phyloP scores from a whole-genome alignment of 805 yeast genomes.

The Wickerhamomyces rabaulensis region DNA sequence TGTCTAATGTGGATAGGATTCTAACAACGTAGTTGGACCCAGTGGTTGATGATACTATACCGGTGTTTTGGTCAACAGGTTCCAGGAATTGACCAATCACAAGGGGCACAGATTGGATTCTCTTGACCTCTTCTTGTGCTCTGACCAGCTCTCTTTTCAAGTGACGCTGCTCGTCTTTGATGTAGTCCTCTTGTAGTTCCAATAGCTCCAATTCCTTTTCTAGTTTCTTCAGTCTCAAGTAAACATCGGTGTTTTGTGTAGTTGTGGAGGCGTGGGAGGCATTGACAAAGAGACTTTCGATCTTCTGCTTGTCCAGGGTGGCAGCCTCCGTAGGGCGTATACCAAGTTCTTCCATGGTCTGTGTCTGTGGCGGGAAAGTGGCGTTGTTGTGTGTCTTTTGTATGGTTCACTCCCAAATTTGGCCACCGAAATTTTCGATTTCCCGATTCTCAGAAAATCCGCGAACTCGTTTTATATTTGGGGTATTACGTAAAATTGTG shows the following conservation, averaged over 20 bases:
- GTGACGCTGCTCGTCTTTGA: constrained; percentile 97
- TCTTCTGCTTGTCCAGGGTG: constrained; percentile 27
- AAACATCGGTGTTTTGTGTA: constrained; percentile 49
- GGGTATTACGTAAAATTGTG: background rate
- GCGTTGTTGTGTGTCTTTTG: background rate
- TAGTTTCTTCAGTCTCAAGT: constrained; percentile 77
- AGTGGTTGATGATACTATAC: constrained; percentile 95
- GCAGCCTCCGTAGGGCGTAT: constrained; percentile 33
- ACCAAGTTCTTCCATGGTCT: constrained; percentile 59
- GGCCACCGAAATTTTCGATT: constrained; percentile 16
- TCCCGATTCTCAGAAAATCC: constrained; percentile 8
- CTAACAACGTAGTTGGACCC: constrained; percentile 97
- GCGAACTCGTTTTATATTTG: background rate
- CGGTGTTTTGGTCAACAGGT: constrained; percentile 94
- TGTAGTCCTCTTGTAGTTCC: constrained; percentile 88
- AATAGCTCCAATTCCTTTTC: constrained; percentile 87
- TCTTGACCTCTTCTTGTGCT: constrained; percentile 97
- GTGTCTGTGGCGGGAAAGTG: background rate
- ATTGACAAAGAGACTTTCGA: constrained; percentile 24
- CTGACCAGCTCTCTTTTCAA: constrained; percentile 88
- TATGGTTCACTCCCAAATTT: background rate
- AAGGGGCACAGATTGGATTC: constrained; percentile 94
- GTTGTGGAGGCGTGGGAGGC: constrained; percentile 15
- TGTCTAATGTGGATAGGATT: constrained; percentile 87
- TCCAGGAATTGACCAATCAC: constrained; percentile 98